Percentiles rank a stretch among this genome's conserved stretches.
These are phyloP conservation scores for Thozetella sp. DNA, from an alignment of 495 filamentous ascomycete genomes.

Conservation along the genomic window DNA sequence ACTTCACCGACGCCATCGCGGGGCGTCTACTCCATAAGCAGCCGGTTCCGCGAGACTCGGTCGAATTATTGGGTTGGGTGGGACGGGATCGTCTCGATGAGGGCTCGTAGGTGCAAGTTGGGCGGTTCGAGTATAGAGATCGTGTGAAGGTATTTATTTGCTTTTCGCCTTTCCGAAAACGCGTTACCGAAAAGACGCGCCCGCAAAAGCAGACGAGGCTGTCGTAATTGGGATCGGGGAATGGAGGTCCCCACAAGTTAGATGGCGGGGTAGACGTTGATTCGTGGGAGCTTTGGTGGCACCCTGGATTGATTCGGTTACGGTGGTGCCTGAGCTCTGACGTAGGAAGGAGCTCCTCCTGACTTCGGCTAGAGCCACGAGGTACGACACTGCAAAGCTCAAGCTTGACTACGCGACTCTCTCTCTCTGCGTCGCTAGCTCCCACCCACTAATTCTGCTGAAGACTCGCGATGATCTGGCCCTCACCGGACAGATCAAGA, in stretches of 20 bases:
- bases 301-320: background rate
- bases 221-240: background rate
- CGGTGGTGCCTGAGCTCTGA: constrained; percentile 16
- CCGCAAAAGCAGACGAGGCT: constrained; percentile 3
- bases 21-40: constrained; percentile 7
- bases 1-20: constrained; percentile 83
- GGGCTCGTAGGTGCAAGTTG: background rate
- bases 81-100: background rate
- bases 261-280: constrained; percentile 14
- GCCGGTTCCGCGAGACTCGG: background rate
- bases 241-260: background rate
- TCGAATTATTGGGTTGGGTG: no score
- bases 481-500: constrained; percentile 25
- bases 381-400: constrained; percentile 5
- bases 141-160: background rate
- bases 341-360: constrained; percentile 14
- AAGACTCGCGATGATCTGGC: constrained; percentile 24
- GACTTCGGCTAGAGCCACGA: constrained; percentile 9
- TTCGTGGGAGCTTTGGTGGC: constrained; percentile 18
- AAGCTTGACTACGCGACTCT: background rate
- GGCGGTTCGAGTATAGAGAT: background rate
- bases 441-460: no score
- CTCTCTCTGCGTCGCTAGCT: no score
- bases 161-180: background rate
- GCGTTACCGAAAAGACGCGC: constrained; percentile 1